A percentile compares a stretch with the other conserved stretches of the same genome.
These are phyloP conservation scores for Trichoderma lentiforme DNA, from an alignment of 2,329 filamentous ascomycete genomes.

Conservation along the genomic window DNA sequence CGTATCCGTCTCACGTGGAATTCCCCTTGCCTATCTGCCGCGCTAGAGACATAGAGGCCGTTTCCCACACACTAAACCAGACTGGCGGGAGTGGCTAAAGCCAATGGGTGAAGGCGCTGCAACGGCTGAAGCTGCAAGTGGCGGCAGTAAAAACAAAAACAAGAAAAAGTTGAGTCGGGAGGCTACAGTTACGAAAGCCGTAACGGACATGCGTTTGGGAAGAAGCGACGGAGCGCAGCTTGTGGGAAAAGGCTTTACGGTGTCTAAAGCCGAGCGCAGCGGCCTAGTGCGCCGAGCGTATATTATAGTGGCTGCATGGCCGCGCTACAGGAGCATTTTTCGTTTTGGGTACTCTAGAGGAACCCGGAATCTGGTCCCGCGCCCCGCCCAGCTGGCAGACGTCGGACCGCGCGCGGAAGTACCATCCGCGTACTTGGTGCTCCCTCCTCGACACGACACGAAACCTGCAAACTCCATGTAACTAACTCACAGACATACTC, in stretches of 20 bases:
- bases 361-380: neutral
- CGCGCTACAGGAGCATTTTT: neutral
- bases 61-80: neutral
- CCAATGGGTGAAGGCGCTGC: neutral
- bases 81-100: slow-evolving; percentile 14
- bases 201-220: too few species aligned
- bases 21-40: slow-evolving; percentile 11
- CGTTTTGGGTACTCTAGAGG: neutral
- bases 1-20: slow-evolving; percentile 17
- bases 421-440: neutral
- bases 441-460: neutral
- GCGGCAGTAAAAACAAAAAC: neutral
- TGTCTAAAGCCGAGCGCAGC: neutral
- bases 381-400: neutral
- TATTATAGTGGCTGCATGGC: slow-evolving; percentile 13
- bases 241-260: neutral
- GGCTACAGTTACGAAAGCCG: neutral
- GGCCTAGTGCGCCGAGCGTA: slow-evolving; percentile 9
- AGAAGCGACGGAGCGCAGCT: neutral
- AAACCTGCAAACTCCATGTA: neutral
- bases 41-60: slow-evolving; percentile 10
- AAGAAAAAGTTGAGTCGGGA: neutral
- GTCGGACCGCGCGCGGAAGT: neutral
- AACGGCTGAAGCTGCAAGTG: neutral
- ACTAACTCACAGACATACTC: too few species aligned